Evolutionary conservation across 371 early-diverging fungal species (phyloP).

Genomic region (Conidiobolus incongruus): DNA sequence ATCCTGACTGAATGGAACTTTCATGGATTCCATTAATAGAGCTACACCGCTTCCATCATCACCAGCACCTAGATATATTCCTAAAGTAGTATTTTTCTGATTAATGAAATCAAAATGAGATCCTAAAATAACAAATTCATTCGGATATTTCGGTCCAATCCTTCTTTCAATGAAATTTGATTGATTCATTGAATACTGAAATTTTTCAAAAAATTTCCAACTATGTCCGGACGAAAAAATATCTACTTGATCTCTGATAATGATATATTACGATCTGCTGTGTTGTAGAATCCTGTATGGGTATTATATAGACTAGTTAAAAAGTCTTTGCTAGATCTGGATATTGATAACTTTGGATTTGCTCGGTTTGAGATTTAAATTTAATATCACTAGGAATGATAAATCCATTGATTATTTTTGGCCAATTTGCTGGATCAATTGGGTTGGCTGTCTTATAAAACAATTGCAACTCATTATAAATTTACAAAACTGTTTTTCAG

Average conservation of each 20-base stretch:
- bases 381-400: too few relatives aligned
- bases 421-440: background rate
- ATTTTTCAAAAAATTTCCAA: constrained; percentile 25
- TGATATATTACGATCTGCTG: constrained; percentile 33
- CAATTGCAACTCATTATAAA: constrained; percentile 34
- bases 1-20: constrained; percentile 32
- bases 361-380: too few relatives aligned
- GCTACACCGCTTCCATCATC: constrained; percentile 80
- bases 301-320: constrained; percentile 14
- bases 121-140: constrained; percentile 52
- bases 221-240: too few relatives aligned
- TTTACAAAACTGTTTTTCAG: constrained; percentile 28
- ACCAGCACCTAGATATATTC: constrained; percentile 63
- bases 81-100: constrained; percentile 53
- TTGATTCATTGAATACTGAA: constrained; percentile 40
- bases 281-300: constrained; percentile 76
- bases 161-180: constrained; percentile 38
- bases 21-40: constrained; percentile 60
- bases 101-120: constrained; percentile 87
- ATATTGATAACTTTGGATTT: background rate
- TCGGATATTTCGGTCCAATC: constrained; percentile 25
- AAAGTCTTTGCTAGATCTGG: background rate
- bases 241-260: background rate
- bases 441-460: constrained; percentile 65
- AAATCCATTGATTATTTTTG: background rate